Evolutionary conservation across 1,139 yeast species (phyloP).

Genomic region (Scheffersomyces insectosa): DNA sequence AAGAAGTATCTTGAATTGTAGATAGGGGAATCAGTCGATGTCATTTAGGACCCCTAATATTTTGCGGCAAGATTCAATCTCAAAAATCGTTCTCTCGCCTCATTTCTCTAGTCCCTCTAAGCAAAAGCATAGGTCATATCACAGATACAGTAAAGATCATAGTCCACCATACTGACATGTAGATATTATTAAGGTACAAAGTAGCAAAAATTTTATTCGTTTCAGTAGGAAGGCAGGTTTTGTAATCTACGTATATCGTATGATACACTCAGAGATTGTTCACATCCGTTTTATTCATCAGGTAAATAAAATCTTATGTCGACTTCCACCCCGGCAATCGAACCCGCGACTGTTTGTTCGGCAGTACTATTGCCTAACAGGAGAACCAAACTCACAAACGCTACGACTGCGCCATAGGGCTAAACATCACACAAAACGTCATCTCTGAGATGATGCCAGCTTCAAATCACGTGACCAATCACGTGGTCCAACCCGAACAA

Average conservation of each 20-base stretch:
- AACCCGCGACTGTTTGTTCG: slow-evolving; percentile 20
- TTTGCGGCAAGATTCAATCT: too few relatives aligned
- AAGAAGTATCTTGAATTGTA: too few relatives aligned
- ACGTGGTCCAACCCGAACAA: too few relatives aligned
- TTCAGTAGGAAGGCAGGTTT: slow-evolving; percentile 59
- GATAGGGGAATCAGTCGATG: too few relatives aligned
- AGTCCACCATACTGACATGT: too few relatives aligned
- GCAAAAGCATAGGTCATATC: too few relatives aligned
- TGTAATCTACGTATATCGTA: slow-evolving; percentile 47
- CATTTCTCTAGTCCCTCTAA: too few relatives aligned
- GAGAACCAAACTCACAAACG: slow-evolving; percentile 8
- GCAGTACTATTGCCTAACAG: slow-evolving; percentile 6
- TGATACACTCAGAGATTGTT: slow-evolving; percentile 54
- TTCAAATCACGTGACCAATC: neutral
- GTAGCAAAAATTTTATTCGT: slow-evolving; percentile 14
- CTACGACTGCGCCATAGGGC: slow-evolving; percentile 20
- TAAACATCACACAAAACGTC: slow-evolving; percentile 4
- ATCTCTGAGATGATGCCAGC: neutral
- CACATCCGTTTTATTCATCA: slow-evolving; percentile 56
- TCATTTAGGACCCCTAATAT: too few relatives aligned
- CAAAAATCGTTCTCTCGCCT: too few relatives aligned
- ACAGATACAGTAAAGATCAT: too few relatives aligned
- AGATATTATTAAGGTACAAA: neutral
- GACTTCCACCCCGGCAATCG: slow-evolving; percentile 21
- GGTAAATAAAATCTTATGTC: slow-evolving; percentile 20